phyloP scores from a whole-genome alignment of 495 filamentous ascomycete species.

The Poronia punctata region DNA sequence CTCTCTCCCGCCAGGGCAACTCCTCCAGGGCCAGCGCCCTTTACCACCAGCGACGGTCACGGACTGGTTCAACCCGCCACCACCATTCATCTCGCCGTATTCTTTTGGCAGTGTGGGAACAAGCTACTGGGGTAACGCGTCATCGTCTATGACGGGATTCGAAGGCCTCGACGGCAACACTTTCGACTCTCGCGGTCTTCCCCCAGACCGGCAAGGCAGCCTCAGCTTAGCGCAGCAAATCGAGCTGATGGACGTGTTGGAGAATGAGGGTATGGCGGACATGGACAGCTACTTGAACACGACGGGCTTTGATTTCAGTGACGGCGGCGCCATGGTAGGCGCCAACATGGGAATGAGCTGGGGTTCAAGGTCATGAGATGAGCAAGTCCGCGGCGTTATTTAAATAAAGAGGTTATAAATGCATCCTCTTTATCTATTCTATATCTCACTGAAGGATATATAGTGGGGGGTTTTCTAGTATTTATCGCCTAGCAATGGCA shows the following conservation, averaged over 20 bases:
- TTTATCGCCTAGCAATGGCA: not conserved
- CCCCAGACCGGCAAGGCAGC: constrained; percentile 49
- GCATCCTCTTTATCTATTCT: not conserved
- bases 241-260: constrained; percentile 60
- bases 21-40: constrained; percentile 30
- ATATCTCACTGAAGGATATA: not conserved
- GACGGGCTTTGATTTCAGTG: constrained; percentile 17
- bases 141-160: constrained; percentile 27
- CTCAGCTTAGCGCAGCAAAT: constrained; percentile 64
- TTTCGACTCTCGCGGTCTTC: constrained; percentile 21
- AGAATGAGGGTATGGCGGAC: constrained; percentile 56
- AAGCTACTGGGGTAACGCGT: constrained; percentile 36
- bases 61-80: constrained; percentile 44
- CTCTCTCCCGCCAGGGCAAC: constrained; percentile 21
- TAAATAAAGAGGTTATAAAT: too few relatives aligned
- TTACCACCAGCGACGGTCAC: constrained; percentile 28
- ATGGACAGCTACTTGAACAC: constrained; percentile 55
- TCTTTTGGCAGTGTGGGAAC: constrained; percentile 42
- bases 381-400: constrained; percentile 6
- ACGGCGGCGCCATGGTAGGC: constrained; percentile 13
- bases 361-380: constrained; percentile 13
- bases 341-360: constrained; percentile 16
- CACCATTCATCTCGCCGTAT: constrained; percentile 45
- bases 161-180: constrained; percentile 21
- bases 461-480: too few relatives aligned